Percentiles rank a stretch among this genome's conserved stretches.
These are phyloP conservation scores for Aegilops bicornis DNA, from an alignment of 176 grass and related monocot genomes.

Conservation along the genomic window DNA sequence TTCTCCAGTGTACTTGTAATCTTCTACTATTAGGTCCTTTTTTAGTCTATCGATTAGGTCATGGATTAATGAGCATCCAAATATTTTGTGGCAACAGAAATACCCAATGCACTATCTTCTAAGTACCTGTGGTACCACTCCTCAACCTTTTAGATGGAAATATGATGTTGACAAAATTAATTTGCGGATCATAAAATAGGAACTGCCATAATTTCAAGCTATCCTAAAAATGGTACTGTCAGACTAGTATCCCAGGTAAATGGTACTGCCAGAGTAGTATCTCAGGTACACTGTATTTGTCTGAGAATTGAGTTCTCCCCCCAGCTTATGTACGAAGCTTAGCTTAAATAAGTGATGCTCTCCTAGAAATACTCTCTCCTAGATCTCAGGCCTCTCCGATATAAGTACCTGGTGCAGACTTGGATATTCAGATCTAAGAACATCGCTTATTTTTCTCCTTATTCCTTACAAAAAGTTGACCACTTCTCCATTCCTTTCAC, in stretches of 20 bases:
- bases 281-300: not conserved
- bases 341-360: not conserved
- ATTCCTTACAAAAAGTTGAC: not conserved
- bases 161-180: not conserved
- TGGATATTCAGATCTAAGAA: not conserved
- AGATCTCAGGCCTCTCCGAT: not conserved
- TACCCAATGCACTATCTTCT: not conserved
- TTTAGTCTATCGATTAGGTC: not conserved
- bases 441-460: not conserved
- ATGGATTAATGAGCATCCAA: not conserved
- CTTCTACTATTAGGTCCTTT: not conserved
- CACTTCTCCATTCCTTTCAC: not conserved
- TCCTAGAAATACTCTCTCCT: not conserved
- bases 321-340: not conserved
- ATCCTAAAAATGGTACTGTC: conserved; percentile 3
- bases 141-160: not conserved
- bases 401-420: not conserved
- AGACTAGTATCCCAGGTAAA: not conserved
- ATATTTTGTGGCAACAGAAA: not conserved
- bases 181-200: not conserved
- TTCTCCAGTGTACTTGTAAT: not conserved
- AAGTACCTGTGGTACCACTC: not conserved
- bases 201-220: not conserved
- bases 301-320: conserved; percentile 6
- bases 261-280: no score